phyloP scores from a whole-genome alignment of 306 rosid species.

The Medicago truncatula region DNA sequence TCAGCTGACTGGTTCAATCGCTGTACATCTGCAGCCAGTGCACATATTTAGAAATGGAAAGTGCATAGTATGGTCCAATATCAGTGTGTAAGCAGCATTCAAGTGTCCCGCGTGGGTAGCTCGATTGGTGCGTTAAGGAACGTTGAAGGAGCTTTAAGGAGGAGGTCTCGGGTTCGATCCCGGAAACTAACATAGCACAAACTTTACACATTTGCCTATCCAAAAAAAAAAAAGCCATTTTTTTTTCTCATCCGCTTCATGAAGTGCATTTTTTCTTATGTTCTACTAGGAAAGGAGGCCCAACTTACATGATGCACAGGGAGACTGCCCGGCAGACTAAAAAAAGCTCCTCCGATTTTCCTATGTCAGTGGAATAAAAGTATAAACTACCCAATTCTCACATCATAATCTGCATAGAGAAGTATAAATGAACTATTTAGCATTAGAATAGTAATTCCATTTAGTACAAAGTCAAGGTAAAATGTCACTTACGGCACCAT shows the following conservation, averaged over 20 bases:
- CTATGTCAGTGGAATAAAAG: slow-evolving; percentile 34
- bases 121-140: too few relatives aligned
- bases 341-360: slow-evolving; percentile 41
- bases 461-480: slow-evolving; percentile 28
- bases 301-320: slow-evolving; percentile 47
- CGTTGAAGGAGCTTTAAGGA: too few relatives aligned
- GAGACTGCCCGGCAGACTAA: slow-evolving; percentile 25
- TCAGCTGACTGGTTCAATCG: slow-evolving; percentile 40
- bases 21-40: slow-evolving; percentile 55
- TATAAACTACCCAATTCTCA: slow-evolving; percentile 27
- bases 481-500: slow-evolving; percentile 45
- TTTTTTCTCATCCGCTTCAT: slow-evolving; percentile 18
- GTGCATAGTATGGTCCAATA: slow-evolving; percentile 9
- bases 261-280: slow-evolving; percentile 20
- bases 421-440: slow-evolving; percentile 17
- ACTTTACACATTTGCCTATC: too few relatives aligned
- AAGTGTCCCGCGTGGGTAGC: too few relatives aligned
- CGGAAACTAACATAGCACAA: too few relatives aligned
- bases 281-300: slow-evolving; percentile 28
- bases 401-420: slow-evolving; percentile 36
- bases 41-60: slow-evolving; percentile 34
- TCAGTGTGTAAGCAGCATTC: slow-evolving; percentile 12
- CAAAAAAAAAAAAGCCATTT: slow-evolving; percentile 27
- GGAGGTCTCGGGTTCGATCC: too few relatives aligned
- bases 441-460: slow-evolving; percentile 14